Evolutionary conservation across 805 yeast genomes (phyloP), one percentile per base, ranked within the genome.

Genomic region (Hanseniaspora valbyensis): DNA sequence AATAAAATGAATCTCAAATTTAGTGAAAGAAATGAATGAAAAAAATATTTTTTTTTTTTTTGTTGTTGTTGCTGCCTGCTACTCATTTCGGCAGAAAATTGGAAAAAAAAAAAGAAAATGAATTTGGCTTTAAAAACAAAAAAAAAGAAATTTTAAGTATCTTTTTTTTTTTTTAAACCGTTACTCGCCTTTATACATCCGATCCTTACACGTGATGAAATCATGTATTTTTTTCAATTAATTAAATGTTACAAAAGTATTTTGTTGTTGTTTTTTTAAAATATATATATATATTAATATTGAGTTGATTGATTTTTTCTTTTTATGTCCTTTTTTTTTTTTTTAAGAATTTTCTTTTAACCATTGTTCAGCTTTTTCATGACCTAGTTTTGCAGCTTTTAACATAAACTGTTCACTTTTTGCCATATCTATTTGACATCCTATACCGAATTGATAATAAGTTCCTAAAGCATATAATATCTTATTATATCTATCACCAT

Each of bases 401-500:
- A 65, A 63, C 60, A 77, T 81, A 66, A 75, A 78, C 46, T 65
- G 64, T 37, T 58, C 57, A 0, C 86, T 81, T 58, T 66, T 59
- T 14, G 62, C 66, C 13, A 64, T 18, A 61, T 76, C 69, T 24
- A 61, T 61, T 4, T 64, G 62, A 39, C 77, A 74, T 4, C 80
- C 83, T 33, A 81, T 71, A 1, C 89, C 89, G 42, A 73, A 76
- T 57, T 80, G 86, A 58, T 71, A 73, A 58, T 77, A 83, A 57
- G 77, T 74, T 0, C 85, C 90, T 36, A 83, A 60, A 37, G 85
- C 83, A 59, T 76, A 83, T 57, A 80, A 79, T 2, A 84, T 86
- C 54, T 78, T 75, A 1, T 75, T 68, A 49, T 77, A 68, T 22
- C 80, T 81, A 24, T 72, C 73, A 50, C 76, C 77, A 0, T 84